Conservation (phyloP, 2,329 filamentous ascomycete genomes). For the Ophiosphaerella korrae region DNA sequence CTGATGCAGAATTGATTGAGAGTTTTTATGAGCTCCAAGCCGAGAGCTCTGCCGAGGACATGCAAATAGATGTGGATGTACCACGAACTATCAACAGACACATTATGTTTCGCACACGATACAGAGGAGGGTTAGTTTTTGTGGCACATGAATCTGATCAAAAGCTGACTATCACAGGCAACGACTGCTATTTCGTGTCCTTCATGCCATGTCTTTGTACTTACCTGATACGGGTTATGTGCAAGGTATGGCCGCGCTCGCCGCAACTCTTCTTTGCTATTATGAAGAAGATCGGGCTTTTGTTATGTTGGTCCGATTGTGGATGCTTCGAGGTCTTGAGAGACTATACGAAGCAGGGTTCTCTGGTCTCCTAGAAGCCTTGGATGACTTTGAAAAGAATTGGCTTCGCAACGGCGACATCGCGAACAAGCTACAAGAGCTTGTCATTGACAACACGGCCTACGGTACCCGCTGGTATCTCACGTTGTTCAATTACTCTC, state of each 20-base stretch:
- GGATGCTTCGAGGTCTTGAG: conserved; percentile 85
- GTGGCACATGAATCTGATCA: background rate
- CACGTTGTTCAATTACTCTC: conserved; percentile 94
- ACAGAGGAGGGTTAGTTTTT: conserved; percentile 72
- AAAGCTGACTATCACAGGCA: conserved; percentile 56
- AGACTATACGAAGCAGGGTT: conserved; percentile 85
- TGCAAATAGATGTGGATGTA: conserved; percentile 96
- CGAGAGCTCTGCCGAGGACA: conserved; percentile 81
- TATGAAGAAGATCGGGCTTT: conserved; percentile 95
- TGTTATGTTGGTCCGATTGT: conserved; percentile 94
- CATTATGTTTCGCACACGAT: conserved; percentile 94
- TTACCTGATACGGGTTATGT: conserved; percentile 93
- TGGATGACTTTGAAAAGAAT: conserved; percentile 80
- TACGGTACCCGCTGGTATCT: conserved; percentile 98
- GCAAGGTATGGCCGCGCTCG: conserved; percentile 94
- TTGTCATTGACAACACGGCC: conserved; percentile 83
- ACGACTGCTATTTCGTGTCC: conserved; percentile 85
- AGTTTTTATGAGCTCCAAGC: conserved; percentile 75
- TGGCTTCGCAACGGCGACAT: conserved; percentile 84
- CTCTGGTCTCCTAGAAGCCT: conserved; percentile 80
- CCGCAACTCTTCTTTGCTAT: conserved; percentile 91
- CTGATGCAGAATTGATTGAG: conserved; percentile 73
- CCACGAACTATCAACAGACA: conserved; percentile 92
- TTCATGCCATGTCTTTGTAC: conserved; percentile 90
- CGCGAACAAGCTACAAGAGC: conserved; percentile 74